These are phyloP conservation scores for Kluyveromyces siamensis DNA, from an alignment of 805 yeast genomes.

Conservation along the genomic window DNA sequence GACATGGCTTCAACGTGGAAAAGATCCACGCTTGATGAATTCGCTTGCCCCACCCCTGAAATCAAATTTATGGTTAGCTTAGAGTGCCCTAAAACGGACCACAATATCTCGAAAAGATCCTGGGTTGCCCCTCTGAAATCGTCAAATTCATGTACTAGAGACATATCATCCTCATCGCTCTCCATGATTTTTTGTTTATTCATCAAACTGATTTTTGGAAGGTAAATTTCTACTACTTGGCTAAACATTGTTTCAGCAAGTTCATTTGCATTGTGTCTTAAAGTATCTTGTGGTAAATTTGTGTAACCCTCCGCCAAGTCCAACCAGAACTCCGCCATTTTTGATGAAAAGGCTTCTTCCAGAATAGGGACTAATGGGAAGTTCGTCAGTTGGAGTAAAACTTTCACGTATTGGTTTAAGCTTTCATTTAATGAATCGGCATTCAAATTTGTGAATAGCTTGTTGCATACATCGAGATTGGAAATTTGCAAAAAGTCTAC, in stretches of 20 bases:
- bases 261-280: conserved; percentile 19
- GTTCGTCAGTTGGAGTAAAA: conserved; percentile 44
- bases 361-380: conserved; percentile 47
- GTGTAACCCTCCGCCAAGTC: conserved; percentile 49
- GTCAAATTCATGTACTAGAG: conserved; percentile 41
- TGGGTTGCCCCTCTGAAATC: conserved; percentile 65
- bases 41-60: conserved; percentile 17
- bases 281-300: conserved; percentile 28
- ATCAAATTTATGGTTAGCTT: conserved; percentile 25
- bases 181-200: conserved; percentile 31
- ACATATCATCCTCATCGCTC: conserved; percentile 18
- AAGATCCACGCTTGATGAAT: conserved; percentile 10
- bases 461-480: conserved; percentile 26
- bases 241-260: conserved; percentile 36
- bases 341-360: conserved; percentile 49
- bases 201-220: conserved; percentile 52
- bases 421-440: conserved; percentile 4
- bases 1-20: conserved; percentile 28
- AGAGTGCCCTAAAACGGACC: conserved; percentile 50
- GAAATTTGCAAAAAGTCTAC: conserved; percentile 27
- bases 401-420: conserved; percentile 34
- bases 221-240: conserved; percentile 51
- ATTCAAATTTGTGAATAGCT: conserved; percentile 19
- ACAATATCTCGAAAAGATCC: conserved; percentile 66
- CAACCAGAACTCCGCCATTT: conserved; percentile 60